These are phyloP conservation scores for Nidula niveotomentosa DNA, from an alignment of 1,284 basidiomycete genomes.

Conservation along the genomic window DNA sequence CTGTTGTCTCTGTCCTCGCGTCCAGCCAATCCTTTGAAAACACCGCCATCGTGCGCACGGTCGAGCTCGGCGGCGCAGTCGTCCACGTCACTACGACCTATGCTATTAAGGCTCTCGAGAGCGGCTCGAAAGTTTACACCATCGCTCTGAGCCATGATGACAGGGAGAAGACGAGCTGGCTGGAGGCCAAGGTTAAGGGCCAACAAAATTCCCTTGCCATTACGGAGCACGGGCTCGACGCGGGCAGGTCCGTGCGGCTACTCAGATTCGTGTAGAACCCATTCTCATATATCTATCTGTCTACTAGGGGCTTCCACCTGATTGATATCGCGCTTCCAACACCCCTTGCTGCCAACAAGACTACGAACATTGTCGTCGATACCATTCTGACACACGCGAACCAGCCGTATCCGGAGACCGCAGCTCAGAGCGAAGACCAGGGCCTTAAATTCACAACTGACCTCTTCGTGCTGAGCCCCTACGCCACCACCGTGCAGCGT, in stretches of 20 bases:
- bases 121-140: constrained; percentile 64
- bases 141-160: constrained; percentile 70
- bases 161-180: constrained; percentile 69
- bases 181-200: constrained; percentile 79
- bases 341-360: constrained; percentile 42
- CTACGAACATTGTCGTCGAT: constrained; percentile 75
- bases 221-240: constrained; percentile 46
- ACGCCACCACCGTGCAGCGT: constrained; percentile 77
- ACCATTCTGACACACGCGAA: constrained; percentile 77
- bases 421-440: constrained; percentile 80
- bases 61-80: constrained; percentile 86
- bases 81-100: constrained; percentile 88
- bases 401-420: constrained; percentile 71
- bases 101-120: constrained; percentile 72
- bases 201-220: constrained; percentile 57
- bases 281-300: constrained; percentile 4
- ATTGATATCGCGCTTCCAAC: constrained; percentile 46
- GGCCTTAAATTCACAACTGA: constrained; percentile 77
- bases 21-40: constrained; percentile 69
- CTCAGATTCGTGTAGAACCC: constrained; percentile 2
- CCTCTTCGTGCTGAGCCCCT: constrained; percentile 81
- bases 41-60: constrained; percentile 80
- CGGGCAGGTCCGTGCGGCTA: constrained; percentile 43
- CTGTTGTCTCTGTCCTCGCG: constrained; percentile 23
- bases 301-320: constrained; percentile 37